These are phyloP conservation scores for Lachancea cidri DNA, from an alignment of 805 yeast genomes.

Conservation along the genomic window DNA sequence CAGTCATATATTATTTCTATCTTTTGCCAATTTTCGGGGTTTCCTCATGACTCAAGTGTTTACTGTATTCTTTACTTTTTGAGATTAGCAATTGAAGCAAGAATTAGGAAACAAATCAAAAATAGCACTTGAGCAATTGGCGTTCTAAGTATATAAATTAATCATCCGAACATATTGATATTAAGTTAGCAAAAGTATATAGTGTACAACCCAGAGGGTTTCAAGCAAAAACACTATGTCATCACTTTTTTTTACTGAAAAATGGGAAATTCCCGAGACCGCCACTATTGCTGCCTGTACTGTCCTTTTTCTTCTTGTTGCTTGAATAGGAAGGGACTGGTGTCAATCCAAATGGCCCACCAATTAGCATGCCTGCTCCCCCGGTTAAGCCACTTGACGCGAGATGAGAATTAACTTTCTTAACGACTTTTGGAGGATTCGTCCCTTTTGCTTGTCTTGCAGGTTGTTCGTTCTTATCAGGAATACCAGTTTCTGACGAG, in stretches of 20 bases:
- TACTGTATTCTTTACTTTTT: no score
- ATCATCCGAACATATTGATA: no score
- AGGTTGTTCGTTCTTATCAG: conserved; percentile 3
- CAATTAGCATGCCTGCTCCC: conserved; percentile 8
- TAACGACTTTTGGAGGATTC: not conserved
- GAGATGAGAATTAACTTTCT: conserved; percentile 4
- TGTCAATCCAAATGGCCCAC: conserved; percentile 4
- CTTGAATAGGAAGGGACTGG: conserved; percentile 3
- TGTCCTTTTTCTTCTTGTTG: conserved; percentile 1
- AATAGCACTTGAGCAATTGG: no score
- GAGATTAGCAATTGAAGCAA: no score
- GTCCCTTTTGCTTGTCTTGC: no score
- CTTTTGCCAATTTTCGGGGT: not conserved
- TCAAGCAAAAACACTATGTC: not conserved
- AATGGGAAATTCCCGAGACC: conserved; percentile 4
- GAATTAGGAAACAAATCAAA: no score
- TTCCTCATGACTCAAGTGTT: no score
- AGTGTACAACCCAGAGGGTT: no score
- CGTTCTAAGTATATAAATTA: no score
- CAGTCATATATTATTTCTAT: not conserved
- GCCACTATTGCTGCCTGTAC: not conserved
- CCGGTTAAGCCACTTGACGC: conserved; percentile 7
- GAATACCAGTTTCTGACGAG: not conserved
- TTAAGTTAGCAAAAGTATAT: no score
- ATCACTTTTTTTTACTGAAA: conserved; percentile 9